phyloP scores from a whole-genome alignment of 805 yeast genomes.

The Yarrowia bubula region DNA sequence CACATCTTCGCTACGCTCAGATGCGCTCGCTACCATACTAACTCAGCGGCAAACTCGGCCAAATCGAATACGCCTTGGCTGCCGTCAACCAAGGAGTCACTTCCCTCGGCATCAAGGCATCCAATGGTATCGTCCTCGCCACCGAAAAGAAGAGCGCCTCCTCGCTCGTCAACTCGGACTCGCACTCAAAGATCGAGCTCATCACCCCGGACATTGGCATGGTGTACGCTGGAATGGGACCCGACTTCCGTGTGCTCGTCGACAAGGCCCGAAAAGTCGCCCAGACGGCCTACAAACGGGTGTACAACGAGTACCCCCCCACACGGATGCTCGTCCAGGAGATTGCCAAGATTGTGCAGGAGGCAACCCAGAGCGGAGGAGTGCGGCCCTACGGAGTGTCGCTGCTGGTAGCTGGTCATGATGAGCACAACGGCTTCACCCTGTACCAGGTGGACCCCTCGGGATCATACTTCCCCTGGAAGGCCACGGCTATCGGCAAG shows the following conservation, averaged over 20 bases:
- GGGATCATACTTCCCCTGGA: slow-evolving; percentile 98
- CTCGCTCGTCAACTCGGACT: slow-evolving; percentile 68
- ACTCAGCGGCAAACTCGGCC: slow-evolving; percentile 88
- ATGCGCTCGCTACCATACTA: slow-evolving; percentile 21
- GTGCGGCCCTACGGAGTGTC: slow-evolving; percentile 99
- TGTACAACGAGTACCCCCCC: slow-evolving; percentile 96
- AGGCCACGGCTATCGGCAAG: slow-evolving; percentile 98
- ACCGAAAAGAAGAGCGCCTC: slow-evolving; percentile 91
- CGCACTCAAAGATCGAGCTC: slow-evolving; percentile 71
- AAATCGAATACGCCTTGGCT: slow-evolving; percentile 94
- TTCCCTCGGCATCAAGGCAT: slow-evolving; percentile 88
- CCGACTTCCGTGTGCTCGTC: slow-evolving; percentile 91
- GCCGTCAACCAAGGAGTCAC: slow-evolving; percentile 99
- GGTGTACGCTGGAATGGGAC: slow-evolving; percentile 98
- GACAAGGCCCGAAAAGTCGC: slow-evolving; percentile 93
- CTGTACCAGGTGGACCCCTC: slow-evolving; percentile 97
- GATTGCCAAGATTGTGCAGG: slow-evolving; percentile 95
- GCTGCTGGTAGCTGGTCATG: slow-evolving; percentile 89
- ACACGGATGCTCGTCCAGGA: slow-evolving; percentile 91
- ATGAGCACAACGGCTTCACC: slow-evolving; percentile 70
- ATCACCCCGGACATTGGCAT: slow-evolving; percentile 96
- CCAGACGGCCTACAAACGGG: slow-evolving; percentile 86
- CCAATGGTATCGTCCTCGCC: slow-evolving; percentile 94
- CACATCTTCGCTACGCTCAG: too few species aligned
- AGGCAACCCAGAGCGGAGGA: slow-evolving; percentile 98